These are phyloP conservation scores for Dacryopinax primogenitus DNA, from an alignment of 768 basidiomycete species.

Conservation along the genomic window DNA sequence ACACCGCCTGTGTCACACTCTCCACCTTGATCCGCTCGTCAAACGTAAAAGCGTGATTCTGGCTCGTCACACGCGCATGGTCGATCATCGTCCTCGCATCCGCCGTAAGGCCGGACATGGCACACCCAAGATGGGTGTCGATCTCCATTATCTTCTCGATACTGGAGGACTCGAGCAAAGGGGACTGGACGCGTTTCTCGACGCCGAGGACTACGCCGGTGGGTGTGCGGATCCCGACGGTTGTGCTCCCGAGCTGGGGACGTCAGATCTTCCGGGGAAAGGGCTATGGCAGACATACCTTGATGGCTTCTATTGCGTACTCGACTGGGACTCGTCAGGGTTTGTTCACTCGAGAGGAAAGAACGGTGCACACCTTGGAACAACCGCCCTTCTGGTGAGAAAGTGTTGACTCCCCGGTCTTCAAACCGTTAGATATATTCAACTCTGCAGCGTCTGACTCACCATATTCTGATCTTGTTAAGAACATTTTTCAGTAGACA, in stretches of 20 bases:
- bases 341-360: not conserved
- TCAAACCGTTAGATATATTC: not conserved
- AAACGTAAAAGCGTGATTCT: conserved; percentile 92
- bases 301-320: conserved; percentile 99
- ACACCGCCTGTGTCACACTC: conserved; percentile 94
- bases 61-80: conserved; percentile 92
- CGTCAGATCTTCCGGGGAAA: not conserved
- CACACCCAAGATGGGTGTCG: conserved; percentile 88
- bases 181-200: conserved; percentile 97
- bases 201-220: conserved; percentile 88
- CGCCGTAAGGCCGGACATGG: conserved; percentile 90
- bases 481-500: conserved; percentile 46
- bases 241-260: conserved; percentile 85
- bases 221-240: conserved; percentile 84
- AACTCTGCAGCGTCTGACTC: conserved; percentile 9
- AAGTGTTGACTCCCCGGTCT: conserved; percentile 98
- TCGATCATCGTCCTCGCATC: conserved; percentile 99
- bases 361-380: conserved; percentile 66
- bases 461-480: conserved; percentile 95
- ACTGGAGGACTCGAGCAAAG: conserved; percentile 83
- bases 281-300: conserved; percentile 36
- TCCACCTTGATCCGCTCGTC: conserved; percentile 96
- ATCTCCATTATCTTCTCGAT: conserved; percentile 99
- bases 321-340: conserved; percentile 50
- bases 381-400: conserved; percentile 94